Conservation (phyloP, 208 protist species). For the Porcisia deanei region DNA sequence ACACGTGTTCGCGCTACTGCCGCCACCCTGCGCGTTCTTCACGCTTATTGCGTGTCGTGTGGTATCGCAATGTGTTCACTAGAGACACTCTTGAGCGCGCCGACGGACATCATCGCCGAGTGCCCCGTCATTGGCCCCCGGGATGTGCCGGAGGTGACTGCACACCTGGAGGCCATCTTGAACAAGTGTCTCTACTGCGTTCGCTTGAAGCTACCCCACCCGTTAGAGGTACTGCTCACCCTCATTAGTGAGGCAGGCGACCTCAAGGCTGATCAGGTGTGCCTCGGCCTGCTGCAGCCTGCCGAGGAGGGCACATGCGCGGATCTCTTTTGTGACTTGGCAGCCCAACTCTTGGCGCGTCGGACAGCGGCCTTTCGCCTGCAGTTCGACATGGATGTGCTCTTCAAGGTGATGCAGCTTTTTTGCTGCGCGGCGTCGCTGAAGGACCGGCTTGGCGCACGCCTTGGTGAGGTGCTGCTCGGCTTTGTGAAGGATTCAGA, state of each 20-base stretch:
- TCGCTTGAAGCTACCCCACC: conserved; percentile 36
- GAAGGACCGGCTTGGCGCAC: conserved; percentile 54
- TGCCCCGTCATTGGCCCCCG: conserved; percentile 32
- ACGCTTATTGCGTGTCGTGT: not conserved
- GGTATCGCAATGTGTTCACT: conserved; percentile 42
- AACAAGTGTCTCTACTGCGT: conserved; percentile 73
- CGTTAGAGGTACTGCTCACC: conserved; percentile 59
- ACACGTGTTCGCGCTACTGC: not conserved
- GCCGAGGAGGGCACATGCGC: conserved; percentile 46
- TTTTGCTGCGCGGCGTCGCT: conserved; percentile 48
- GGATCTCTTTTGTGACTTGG: conserved; percentile 47
- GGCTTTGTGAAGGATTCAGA: conserved; percentile 51
- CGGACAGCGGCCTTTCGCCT: conserved; percentile 40
- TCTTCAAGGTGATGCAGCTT: conserved; percentile 68
- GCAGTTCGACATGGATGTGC: conserved; percentile 52
- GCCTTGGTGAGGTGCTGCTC: conserved; percentile 48
- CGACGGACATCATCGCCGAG: conserved; percentile 45
- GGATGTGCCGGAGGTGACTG: conserved; percentile 41
- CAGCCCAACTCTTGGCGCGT: conserved; percentile 40
- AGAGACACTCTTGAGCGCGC: conserved; percentile 43
- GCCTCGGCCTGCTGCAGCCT: conserved; percentile 30
- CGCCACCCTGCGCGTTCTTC: not conserved
- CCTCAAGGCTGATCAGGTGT: conserved; percentile 32
- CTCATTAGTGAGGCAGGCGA: conserved; percentile 41
- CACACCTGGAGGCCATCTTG: conserved; percentile 53